A percentile compares a stretch with the other conserved stretches of the same genome.
phyloP scores from a whole-genome alignment of 305 asterid genomes.

The Withania somnifera region DNA sequence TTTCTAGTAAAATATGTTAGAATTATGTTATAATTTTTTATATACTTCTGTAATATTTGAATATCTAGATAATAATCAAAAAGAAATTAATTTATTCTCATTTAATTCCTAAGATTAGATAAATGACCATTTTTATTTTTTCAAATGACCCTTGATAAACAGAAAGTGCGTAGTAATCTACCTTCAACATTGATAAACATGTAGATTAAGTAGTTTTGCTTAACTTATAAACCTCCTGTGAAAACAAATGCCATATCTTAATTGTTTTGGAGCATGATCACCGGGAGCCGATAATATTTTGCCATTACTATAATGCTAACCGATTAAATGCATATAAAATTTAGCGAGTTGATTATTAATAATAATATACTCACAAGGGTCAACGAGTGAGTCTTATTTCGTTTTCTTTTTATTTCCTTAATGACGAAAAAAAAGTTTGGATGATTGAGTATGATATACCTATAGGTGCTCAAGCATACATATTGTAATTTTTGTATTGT shows the following conservation, averaged over 20 bases:
- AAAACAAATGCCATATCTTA: background rate
- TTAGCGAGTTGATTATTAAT: background rate
- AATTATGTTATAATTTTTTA: background rate
- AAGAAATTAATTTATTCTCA: background rate
- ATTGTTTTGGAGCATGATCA: background rate
- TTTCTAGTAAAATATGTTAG: background rate
- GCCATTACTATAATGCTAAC: background rate
- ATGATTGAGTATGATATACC: background rate
- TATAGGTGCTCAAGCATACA: background rate
- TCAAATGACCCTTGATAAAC: background rate
- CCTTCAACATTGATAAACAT: background rate
- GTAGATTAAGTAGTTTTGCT: background rate
- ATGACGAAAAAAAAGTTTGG: background rate
- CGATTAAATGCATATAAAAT: background rate
- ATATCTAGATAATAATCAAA: background rate
- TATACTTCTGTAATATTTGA: background rate
- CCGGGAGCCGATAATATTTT: background rate
- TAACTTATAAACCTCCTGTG: background rate
- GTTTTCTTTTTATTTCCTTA: background rate
- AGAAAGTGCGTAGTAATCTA: background rate
- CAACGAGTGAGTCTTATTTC: background rate
- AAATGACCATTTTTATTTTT: background rate
- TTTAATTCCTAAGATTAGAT: background rate
- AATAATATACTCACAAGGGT: background rate
- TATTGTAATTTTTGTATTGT: background rate